phyloP scores from a whole-genome alignment of 192 early-diverging fungal species.

The Blastocladiella britannica region DNA sequence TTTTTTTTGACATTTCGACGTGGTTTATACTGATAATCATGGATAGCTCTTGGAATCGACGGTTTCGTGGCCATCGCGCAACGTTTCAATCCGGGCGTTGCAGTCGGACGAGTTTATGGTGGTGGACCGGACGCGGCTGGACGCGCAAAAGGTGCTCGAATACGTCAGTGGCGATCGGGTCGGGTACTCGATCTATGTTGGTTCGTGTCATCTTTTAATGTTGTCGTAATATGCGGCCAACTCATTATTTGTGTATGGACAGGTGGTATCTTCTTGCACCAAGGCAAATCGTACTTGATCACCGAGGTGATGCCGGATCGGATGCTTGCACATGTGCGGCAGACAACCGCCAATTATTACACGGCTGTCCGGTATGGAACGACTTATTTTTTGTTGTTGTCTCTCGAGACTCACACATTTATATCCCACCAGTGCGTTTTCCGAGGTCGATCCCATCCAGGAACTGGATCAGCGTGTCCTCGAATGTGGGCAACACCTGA shows the following conservation, averaged over 20 bases:
- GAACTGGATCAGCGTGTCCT: background rate
- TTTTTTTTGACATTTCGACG: conserved; percentile 7
- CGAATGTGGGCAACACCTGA: no score
- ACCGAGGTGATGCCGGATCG: conserved; percentile 7
- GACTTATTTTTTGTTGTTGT: background rate
- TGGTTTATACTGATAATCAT: background rate
- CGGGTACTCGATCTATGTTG: conserved; percentile 13
- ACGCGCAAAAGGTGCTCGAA: conserved; percentile 11
- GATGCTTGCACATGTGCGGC: conserved; percentile 8
- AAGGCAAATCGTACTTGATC: conserved; percentile 11
- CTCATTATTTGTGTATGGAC: background rate
- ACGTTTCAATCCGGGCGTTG: conserved; percentile 11
- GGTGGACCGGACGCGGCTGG: background rate
- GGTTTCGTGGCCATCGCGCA: conserved; percentile 15
- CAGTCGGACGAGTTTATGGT: conserved; percentile 9
- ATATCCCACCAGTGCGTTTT: background rate
- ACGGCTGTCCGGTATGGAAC: conserved; percentile 4
- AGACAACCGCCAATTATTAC: conserved; percentile 12
- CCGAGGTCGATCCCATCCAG: background rate
- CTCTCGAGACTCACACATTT: background rate
- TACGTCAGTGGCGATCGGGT: conserved; percentile 14
- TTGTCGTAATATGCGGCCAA: background rate
- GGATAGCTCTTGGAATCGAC: conserved; percentile 3
- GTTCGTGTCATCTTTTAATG: background rate
- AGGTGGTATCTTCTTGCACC: conserved; percentile 17